Evolutionary conservation across 352 stramenopile species (phyloP).

Genomic region (Hyaloperonospora brassicae): DNA sequence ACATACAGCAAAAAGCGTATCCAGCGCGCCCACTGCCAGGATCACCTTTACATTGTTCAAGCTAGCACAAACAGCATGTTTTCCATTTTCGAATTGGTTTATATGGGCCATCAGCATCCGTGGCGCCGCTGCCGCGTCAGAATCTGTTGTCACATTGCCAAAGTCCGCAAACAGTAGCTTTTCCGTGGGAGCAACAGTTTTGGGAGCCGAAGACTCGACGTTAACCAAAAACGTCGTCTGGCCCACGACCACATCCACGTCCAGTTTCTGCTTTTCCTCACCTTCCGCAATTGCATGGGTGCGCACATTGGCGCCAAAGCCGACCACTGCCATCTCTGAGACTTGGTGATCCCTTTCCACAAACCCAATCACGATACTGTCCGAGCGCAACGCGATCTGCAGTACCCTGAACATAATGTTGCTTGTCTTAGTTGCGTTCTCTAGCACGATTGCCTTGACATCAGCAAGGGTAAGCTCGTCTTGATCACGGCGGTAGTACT

Average conservation of each 20-base stretch:
- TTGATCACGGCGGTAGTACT: slow-evolving; percentile 36
- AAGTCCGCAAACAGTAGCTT: slow-evolving; percentile 58
- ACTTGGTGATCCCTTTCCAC: slow-evolving; percentile 34
- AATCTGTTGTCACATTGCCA: slow-evolving; percentile 22
- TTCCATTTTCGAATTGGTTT: slow-evolving; percentile 37
- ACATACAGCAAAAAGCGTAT: slow-evolving; percentile 60
- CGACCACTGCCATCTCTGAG: too few relatives aligned
- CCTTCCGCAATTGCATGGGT: too few relatives aligned
- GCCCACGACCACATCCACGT: too few relatives aligned
- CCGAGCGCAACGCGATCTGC: slow-evolving; percentile 38
- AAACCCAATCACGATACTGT: slow-evolving; percentile 49
- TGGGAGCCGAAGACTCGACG: slow-evolving; percentile 27
- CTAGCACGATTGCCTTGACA: slow-evolving; percentile 29
- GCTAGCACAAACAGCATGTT: slow-evolving; percentile 33
- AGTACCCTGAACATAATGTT: slow-evolving; percentile 58
- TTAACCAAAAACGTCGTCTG: slow-evolving; percentile 50
- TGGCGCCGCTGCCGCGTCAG: slow-evolving; percentile 24
- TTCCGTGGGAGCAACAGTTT: slow-evolving; percentile 31
- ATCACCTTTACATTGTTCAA: slow-evolving; percentile 49
- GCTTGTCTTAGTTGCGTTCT: slow-evolving; percentile 31
- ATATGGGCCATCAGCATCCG: slow-evolving; percentile 42
- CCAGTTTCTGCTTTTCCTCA: too few relatives aligned
- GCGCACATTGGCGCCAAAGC: too few relatives aligned
- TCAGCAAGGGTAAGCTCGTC: slow-evolving; percentile 38
- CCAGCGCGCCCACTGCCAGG: slow-evolving; percentile 34